A percentile compares a stretch with the other conserved stretches of the same genome.
Conservation (phyloP, 768 basidiomycete genomes). For the Tubosaeta sp. region DNA sequence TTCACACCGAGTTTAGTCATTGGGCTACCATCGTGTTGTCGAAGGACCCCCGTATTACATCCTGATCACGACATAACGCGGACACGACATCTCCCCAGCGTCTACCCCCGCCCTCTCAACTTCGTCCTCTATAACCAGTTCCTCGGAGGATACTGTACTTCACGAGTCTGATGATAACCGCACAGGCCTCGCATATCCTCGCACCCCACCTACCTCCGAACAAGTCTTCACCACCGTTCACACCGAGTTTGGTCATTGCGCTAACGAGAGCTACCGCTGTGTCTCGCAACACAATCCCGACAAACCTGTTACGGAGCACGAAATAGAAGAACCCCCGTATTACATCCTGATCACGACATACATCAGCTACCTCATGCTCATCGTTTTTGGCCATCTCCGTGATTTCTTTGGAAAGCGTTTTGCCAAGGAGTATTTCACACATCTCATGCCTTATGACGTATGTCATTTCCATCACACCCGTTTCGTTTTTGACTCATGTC, state of each 20-base stretch:
- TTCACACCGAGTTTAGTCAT: slow-evolving; percentile 92
- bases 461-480: slow-evolving; percentile 34
- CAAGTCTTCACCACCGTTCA: slow-evolving; percentile 77
- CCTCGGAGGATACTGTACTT: slow-evolving; percentile 64
- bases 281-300: slow-evolving; percentile 53
- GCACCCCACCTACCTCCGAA: slow-evolving; percentile 72
- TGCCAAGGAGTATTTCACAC: slow-evolving; percentile 61
- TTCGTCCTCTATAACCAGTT: slow-evolving; percentile 66
- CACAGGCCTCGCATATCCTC: slow-evolving; percentile 58
- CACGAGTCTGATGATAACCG: slow-evolving; percentile 50
- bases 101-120: slow-evolving; percentile 71
- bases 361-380: slow-evolving; percentile 89
- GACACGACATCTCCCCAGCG: slow-evolving; percentile 43
- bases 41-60: slow-evolving; percentile 93
- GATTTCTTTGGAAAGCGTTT: slow-evolving; percentile 94
- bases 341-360: slow-evolving; percentile 91
- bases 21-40: slow-evolving; percentile 67
- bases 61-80: slow-evolving; percentile 80
- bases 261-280: slow-evolving; percentile 69
- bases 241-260: slow-evolving; percentile 91
- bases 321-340: slow-evolving; percentile 85
- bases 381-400: slow-evolving; percentile 85
- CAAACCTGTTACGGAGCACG: slow-evolving; percentile 45
- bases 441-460: slow-evolving; percentile 81
- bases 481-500: background rate